Evolutionary conservation across 768 basidiomycete genomes (phyloP).

Genomic region (Amanita molliuscula): DNA sequence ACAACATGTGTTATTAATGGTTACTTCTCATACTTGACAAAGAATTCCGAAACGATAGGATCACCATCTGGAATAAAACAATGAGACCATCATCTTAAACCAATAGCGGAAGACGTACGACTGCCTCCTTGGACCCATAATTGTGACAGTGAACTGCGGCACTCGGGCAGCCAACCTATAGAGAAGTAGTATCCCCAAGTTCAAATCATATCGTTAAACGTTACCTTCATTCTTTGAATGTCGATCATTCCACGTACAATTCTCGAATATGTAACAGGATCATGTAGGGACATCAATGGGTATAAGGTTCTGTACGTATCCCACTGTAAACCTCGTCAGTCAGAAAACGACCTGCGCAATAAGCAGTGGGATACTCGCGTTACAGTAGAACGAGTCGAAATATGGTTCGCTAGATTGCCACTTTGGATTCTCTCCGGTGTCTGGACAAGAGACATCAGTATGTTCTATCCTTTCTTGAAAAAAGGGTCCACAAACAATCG

Average conservation of each 20-base stretch:
- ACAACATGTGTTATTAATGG: not conserved
- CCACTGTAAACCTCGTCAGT: conserved; percentile 28
- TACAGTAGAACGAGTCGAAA: conserved; percentile 60
- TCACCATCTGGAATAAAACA: conserved; percentile 36
- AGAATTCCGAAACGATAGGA: conserved; percentile 55
- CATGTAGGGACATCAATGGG: conserved; percentile 54
- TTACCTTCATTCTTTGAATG: conserved; percentile 57
- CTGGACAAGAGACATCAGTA: conserved; percentile 17
- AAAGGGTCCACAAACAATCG: conserved; percentile 35
- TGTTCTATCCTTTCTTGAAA: not conserved
- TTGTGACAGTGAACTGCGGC: conserved; percentile 42
- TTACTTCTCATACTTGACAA: conserved; percentile 32
- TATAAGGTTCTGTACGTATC: conserved; percentile 56
- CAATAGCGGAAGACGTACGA: conserved; percentile 28
- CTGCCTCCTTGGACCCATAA: conserved; percentile 53
- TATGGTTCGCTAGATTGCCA: conserved; percentile 60
- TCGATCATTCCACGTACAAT: conserved; percentile 60
- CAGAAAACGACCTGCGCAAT: not conserved
- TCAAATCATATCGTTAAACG: not conserved
- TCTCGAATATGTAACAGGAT: conserved; percentile 44
- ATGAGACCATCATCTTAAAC: not conserved
- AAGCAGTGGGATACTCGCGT: conserved; percentile 26
- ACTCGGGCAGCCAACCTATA: conserved; percentile 58
- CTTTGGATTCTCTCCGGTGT: conserved; percentile 53
- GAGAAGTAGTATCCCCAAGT: not conserved